Percentiles rank a stretch among this genome's conserved stretches.
Conservation (phyloP, 108 stramenopile species). For the Cyclostephanos tholiformis region DNA sequence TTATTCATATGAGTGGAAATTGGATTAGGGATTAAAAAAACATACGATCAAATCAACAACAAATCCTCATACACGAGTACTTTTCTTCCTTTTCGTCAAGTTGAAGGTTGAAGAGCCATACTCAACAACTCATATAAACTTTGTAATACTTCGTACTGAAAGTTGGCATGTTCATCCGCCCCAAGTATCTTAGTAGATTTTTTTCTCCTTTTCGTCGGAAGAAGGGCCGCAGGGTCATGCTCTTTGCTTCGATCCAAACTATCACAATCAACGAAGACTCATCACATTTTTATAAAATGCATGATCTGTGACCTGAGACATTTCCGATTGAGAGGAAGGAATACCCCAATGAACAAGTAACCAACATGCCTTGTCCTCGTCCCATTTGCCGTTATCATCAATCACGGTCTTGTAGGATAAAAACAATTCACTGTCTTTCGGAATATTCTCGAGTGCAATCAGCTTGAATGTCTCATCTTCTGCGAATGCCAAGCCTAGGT, state of each 20-base stretch:
- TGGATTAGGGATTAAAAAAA: too few relatives aligned
- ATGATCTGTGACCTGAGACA: not conserved
- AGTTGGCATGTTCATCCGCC: too few relatives aligned
- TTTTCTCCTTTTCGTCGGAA: too few relatives aligned
- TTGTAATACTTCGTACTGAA: too few relatives aligned
- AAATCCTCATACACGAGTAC: too few relatives aligned
- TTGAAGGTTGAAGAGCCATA: too few relatives aligned
- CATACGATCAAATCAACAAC: too few relatives aligned
- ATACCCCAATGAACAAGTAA: conserved; percentile 56
- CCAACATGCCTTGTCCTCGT: conserved; percentile 55
- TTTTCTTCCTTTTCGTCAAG: too few relatives aligned
- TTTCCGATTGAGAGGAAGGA: conserved; percentile 24
- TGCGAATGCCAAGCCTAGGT: conserved; percentile 39
- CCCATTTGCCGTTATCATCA: conserved; percentile 31
- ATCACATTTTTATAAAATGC: not conserved
- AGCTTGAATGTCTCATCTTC: conserved; percentile 36
- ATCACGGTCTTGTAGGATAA: conserved; percentile 33
- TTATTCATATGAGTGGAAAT: too few relatives aligned
- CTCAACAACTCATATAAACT: too few relatives aligned
- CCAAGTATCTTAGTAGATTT: too few relatives aligned
- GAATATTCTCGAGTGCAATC: conserved; percentile 33
- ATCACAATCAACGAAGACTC: not conserved
- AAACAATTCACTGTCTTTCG: conserved; percentile 47
- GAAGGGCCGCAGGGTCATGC: too few relatives aligned
- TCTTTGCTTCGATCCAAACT: not conserved